Conservation (phyloP, 495 filamentous ascomycete species). For the Bacidia gigantensis region DNA sequence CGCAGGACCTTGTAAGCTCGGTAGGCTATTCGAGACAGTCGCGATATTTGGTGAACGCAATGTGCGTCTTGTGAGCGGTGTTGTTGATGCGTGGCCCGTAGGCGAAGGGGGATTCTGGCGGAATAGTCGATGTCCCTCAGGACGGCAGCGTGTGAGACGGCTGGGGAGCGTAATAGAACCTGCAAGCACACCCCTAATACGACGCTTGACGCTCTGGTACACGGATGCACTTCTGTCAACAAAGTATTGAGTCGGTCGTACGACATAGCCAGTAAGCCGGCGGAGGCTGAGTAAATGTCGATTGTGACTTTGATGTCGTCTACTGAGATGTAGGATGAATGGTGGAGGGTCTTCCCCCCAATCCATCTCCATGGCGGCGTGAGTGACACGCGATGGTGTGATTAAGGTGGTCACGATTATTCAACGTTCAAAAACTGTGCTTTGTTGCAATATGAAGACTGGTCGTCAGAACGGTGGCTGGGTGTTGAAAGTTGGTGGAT, state of each 20-base stretch:
- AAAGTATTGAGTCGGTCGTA: background rate
- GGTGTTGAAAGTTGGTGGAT: background rate
- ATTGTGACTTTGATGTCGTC: background rate
- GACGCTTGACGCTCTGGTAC: background rate
- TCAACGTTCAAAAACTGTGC: too few relatives aligned
- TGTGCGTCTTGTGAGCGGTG: background rate
- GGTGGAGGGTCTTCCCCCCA: background rate
- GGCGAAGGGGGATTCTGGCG: background rate
- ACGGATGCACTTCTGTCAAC: background rate
- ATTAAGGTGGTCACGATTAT: too few relatives aligned
- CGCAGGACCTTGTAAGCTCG: too few relatives aligned
- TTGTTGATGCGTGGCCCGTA: background rate
- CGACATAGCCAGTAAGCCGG: background rate
- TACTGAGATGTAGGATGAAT: background rate
- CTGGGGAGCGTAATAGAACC: background rate
- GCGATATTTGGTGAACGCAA: background rate
- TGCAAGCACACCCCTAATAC: background rate
- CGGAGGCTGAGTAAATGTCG: background rate
- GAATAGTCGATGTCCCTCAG: background rate
- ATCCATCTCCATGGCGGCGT: background rate
- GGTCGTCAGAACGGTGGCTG: too few relatives aligned
- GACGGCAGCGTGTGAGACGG: too few relatives aligned
- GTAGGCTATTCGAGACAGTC: background rate
- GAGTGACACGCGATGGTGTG: too few relatives aligned
- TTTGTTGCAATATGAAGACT: too few relatives aligned